phyloP scores from a whole-genome alignment of 371 early-diverging fungal species.

The Mortierella sp. region DNA sequence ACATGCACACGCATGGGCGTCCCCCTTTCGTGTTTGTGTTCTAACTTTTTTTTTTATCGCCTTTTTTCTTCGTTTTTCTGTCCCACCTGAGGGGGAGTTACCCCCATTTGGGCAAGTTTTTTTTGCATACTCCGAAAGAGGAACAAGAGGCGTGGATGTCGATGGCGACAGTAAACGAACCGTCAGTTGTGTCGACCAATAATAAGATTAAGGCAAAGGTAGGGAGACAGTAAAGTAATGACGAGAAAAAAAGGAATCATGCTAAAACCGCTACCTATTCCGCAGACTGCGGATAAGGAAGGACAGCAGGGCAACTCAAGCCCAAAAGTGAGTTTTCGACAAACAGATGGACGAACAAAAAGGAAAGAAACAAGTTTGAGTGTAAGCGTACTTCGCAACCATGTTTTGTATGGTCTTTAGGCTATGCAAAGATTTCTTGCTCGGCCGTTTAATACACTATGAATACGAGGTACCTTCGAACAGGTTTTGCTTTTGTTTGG shows the following conservation, averaged over 20 bases:
- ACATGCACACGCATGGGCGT: not conserved
- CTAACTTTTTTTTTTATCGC: not conserved
- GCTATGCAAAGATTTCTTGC: no score
- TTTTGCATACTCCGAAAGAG: not conserved
- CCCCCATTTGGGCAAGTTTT: slow-evolving; percentile 3
- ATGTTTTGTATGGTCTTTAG: no score
- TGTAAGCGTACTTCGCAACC: not conserved
- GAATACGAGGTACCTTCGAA: not conserved
- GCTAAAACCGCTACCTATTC: not conserved
- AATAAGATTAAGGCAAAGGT: not conserved
- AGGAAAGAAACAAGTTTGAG: not conserved
- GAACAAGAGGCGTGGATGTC: not conserved
- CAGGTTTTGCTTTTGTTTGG: not conserved
- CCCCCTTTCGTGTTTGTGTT: not conserved
- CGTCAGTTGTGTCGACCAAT: no score
- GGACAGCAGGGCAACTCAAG: not conserved
- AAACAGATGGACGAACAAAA: not conserved
- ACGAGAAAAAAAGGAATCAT: not conserved
- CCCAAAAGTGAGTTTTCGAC: not conserved
- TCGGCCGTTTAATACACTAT: not conserved
- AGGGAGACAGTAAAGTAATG: not conserved
- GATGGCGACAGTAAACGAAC: not conserved
- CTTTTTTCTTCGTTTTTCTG: not conserved
- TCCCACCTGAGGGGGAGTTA: not conserved
- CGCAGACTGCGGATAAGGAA: not conserved